Evolutionary conservation across 2,329 filamentous ascomycete species (phyloP), one percentile per base, ranked within the genome.

Genomic region (Scleromitrula shiraiana): DNA sequence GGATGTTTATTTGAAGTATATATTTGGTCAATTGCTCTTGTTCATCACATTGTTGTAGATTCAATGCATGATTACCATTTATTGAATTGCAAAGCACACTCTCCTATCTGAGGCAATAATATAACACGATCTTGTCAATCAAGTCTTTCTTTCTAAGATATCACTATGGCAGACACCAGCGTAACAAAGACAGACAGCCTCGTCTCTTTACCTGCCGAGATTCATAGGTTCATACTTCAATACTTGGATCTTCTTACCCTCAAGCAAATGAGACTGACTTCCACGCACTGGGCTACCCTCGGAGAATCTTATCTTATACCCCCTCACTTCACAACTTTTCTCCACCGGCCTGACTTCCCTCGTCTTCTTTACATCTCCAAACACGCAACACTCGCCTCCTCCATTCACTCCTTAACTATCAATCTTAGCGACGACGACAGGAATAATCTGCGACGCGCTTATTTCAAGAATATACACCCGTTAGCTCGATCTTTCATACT

Each of bases 341-440:
- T 49, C 19, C 47, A 56, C 24, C 52, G 52, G 15, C 42, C 53
- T n/a, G 52, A 57, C 41, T 47, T 50, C 27, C 19, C 23, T 30
- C 55, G 57, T 23, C 59, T 60, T 10, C 43, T 41, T 6, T 14
- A 27, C 2, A 42, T 59, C n/a, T 54, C 52, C 10, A 43, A 17
- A 39, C 51, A 60, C 30, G 53, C 59, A 9, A 51, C 46, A 7
- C 60, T 60, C 39, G 50, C 56, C 5, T 35, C 52, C 23, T 38
- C 26, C 4, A 53, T 58, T 12, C 53, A 51, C 22, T 35, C 37
- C 22, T 27, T 62, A 8, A 22, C 43, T 14, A 46, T 62, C 17
- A 59, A 61, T 22, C 54, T 60, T 26, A 57, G 57, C 19, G 59
- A 62, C 41, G 30, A 62, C 7, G 58, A 62, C 40, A 60, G 63